Percentiles rank a stretch among this genome's conserved stretches.
Conservation (phyloP, 2,329 filamentous ascomycete genomes). For the Aspergillus brunneoviolaceus region DNA sequence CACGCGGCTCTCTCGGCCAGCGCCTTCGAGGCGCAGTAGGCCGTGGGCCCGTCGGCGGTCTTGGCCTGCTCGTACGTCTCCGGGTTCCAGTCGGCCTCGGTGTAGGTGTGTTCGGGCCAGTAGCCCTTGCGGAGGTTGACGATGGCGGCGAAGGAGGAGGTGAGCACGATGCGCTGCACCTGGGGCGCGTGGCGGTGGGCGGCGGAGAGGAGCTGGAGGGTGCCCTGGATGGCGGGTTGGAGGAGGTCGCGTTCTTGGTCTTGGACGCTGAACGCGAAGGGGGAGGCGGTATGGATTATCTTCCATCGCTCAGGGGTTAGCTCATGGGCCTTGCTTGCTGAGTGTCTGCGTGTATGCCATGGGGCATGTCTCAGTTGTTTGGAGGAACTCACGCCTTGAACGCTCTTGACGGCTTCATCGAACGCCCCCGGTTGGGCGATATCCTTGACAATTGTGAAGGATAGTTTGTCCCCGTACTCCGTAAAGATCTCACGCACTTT, state of each 20-base stretch:
- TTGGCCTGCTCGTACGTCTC: background rate
- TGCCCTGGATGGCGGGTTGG: conserved; percentile 5
- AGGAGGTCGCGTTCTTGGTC: conserved; percentile 1
- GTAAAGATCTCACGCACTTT: background rate
- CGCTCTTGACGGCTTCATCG: conserved; percentile 34
- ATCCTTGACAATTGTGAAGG: conserved; percentile 30
- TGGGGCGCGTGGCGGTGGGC: background rate
- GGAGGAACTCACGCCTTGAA: conserved; percentile 35
- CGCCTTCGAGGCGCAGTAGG: background rate
- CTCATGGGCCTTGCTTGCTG: too few relatives aligned
- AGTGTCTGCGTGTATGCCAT: too few relatives aligned
- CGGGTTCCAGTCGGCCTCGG: conserved; percentile 1
- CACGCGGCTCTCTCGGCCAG: conserved; percentile 11
- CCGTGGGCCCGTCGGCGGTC: background rate
- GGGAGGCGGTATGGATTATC: background rate
- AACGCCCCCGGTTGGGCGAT: conserved; percentile 34
- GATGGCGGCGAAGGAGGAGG: conserved; percentile 6
- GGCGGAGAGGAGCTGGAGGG: background rate
- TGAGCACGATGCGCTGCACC: conserved; percentile 3
- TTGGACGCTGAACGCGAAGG: background rate
- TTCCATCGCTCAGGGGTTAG: background rate
- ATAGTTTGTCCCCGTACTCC: conserved; percentile 17
- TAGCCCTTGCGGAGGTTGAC: background rate
- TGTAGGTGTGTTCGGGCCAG: background rate
- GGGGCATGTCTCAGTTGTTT: background rate